Base-by-base conservation (phyloP, 2,329 filamentous ascomycete species). In the Aspergillus sp. region DNA sequence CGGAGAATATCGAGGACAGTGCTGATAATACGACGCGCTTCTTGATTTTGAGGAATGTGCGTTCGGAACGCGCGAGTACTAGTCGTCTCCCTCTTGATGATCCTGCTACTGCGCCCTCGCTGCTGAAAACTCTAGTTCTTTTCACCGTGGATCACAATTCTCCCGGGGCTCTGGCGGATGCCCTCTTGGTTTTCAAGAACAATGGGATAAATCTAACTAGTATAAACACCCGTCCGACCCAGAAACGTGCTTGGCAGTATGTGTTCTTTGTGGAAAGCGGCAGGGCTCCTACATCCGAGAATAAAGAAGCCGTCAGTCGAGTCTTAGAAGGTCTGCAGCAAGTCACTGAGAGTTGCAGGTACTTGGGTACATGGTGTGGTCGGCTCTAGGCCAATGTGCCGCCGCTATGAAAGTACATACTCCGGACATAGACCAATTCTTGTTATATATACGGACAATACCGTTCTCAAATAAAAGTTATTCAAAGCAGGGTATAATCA, bases 201-300 rank as follows among this genome's bases (percentile, higher is more conserved):
- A 76, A 80, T 55, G 76, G 77, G 4, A 74, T 96, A 48, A 94
- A 96, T 63, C 71, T 97, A 55, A 96, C 90, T 29, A 91, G 85
- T 64, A 94, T 97, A 66, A 90, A 89, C 63, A 89, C 86, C 54
- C 72, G 91, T 53, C 91, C 91, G 4, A 89, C 86, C 58, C 78
- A 86, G 47, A 73, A 78, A 35, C 71, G 73, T 55, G 81, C 85
- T 19, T 97, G 94, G 80, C 83, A 94, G 64, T 97, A 97, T 69
- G 79, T 96, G 34, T 96, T 97, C 71, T 90, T 97, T 62, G 83
- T 96, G 29, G 91, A 97, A 73, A 89, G 94, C 58, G 79, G 85
- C 63, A 84, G 85, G 9, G 49, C 52, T n/a, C 50, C 55, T 5
- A 57, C 57, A 7, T 50, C 49, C 26, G 55, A 62, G 43, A 59